Percentiles rank a stretch among this genome's conserved stretches.
Conservation (phyloP, 257 asterid genomes). For the Solanum neorickii region DNA sequence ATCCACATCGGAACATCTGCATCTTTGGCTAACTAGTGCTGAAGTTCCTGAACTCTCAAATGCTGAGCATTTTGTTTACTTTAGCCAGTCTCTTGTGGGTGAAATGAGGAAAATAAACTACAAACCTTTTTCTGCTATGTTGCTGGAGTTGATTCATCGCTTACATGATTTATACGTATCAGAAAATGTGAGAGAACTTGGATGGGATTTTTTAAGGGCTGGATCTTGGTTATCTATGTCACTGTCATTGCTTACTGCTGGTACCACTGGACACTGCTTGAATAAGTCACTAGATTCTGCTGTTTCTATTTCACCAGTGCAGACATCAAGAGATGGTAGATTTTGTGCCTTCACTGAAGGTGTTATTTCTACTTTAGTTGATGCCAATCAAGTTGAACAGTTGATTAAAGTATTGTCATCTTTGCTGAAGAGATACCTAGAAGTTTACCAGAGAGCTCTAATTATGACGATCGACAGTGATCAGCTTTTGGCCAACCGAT, state of each 20-base stretch:
- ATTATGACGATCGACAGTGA: slow-evolving; percentile 34
- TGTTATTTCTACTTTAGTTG: slow-evolving; percentile 32
- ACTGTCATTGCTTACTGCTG: slow-evolving; percentile 48
- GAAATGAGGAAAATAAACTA: slow-evolving; percentile 17
- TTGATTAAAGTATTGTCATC: slow-evolving; percentile 52
- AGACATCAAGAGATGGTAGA: slow-evolving; percentile 38
- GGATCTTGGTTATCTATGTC: slow-evolving; percentile 77
- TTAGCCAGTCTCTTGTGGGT: slow-evolving; percentile 45
- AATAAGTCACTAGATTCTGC: slow-evolving; percentile 19
- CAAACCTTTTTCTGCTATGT: slow-evolving; percentile 26
- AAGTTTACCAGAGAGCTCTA: slow-evolving; percentile 63
- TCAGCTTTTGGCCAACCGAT: slow-evolving; percentile 23
- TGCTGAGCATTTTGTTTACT: slow-evolving; percentile 42
- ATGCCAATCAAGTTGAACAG: slow-evolving; percentile 32
- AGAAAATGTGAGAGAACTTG: slow-evolving; percentile 42
- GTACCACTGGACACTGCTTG: slow-evolving; percentile 28
- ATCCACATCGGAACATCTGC: slow-evolving; percentile 29
- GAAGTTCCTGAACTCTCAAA: slow-evolving; percentile 33
- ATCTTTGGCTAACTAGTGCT: slow-evolving; percentile 20
- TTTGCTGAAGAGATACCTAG: slow-evolving; percentile 53
- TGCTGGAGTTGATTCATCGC: slow-evolving; percentile 55
- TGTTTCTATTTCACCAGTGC: slow-evolving; percentile 23
- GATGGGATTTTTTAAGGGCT: slow-evolving; percentile 65
- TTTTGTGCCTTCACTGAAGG: slow-evolving; percentile 40
- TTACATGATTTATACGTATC: slow-evolving; percentile 31